Evolutionary conservation across 83 land plant genomes (phyloP), one percentile per base, ranked within the genome.

Genomic region (Larix sibirica): DNA sequence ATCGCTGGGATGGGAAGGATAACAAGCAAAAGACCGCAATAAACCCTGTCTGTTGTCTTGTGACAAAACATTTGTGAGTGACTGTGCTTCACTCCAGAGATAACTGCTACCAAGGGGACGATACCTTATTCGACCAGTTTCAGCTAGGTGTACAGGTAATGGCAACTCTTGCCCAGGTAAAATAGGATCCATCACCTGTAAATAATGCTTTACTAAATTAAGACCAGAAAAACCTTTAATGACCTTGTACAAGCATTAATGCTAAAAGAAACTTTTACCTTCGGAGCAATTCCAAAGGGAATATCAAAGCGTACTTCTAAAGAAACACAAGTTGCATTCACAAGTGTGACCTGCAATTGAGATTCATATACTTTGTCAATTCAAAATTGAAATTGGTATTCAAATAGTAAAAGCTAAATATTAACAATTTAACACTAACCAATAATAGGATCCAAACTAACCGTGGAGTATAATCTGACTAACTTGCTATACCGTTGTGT

Each of bases 271-370:
- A 73, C 33, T n/a, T 50, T 47, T 86, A 98, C 99, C 97, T 95
- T 98, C n/a, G 99, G 97, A 75, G 96, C 84, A 26, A 98, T 76
- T 61, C 97, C 97, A 85, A 98, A 92, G n/a, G 99, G 99, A 82
- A 96, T 96, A 78, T 98, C 99, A 88, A 98, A 96, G 26, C 99
- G 95, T 26, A 96, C 88, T 83, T 98, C 99, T 83, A 98, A 61
- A 47, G 97, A 95, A 78, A 88, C 79, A 79, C 97, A 90, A 38
- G 99, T 92, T 83, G 88, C 87, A 90, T 98, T 98, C 17, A 89
- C 75, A 10, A 98, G 82, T 62, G 93, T 73, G 26, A 98, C 99
- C 99, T 97, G 91, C 62, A 79, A 69, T 50, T 4, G 5, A 31
- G 14, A 87, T 6, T 36, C 56, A 12, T 40, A 33, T 18, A 21